Conservation (phyloP, 768 basidiomycete genomes). For the Russula sp. region DNA sequence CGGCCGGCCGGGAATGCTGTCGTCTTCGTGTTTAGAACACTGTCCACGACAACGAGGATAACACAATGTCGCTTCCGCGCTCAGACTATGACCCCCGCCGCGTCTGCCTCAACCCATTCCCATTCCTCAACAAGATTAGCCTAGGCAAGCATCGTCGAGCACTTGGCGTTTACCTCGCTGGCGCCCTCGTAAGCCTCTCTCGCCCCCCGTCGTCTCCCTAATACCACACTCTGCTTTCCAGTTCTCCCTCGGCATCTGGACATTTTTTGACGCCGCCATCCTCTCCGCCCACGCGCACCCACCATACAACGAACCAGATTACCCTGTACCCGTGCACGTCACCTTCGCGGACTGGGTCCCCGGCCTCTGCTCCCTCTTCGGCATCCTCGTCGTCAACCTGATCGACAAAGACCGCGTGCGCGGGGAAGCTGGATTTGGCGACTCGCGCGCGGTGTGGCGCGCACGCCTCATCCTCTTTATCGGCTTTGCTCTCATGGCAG, state of each 20-base stretch:
- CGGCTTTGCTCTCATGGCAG: constrained; percentile 96
- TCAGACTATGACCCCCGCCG: constrained; percentile 79
- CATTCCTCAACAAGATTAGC: constrained; percentile 44
- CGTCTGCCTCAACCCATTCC: constrained; percentile 85
- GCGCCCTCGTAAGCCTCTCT: constrained; percentile 68
- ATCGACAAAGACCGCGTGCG: constrained; percentile 91
- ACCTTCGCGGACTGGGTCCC: constrained; percentile 97
- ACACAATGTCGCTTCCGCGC: constrained; percentile 56
- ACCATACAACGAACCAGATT: constrained; percentile 63
- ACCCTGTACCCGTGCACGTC: constrained; percentile 73
- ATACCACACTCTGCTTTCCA: constrained; percentile 29
- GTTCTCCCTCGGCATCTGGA: constrained; percentile 96
- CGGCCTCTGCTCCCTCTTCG: constrained; percentile 86
- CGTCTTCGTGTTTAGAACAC: too few species aligned
- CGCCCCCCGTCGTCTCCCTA: constrained; percentile 2
- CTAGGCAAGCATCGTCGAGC: constrained; percentile 75
- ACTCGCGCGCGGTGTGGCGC: constrained; percentile 82
- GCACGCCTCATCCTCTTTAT: constrained; percentile 88
- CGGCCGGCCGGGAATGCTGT: too few species aligned
- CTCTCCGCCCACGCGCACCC: constrained; percentile 81
- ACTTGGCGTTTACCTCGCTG: constrained; percentile 85
- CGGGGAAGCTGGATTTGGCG: constrained; percentile 75
- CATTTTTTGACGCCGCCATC: constrained; percentile 89
- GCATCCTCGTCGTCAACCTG: constrained; percentile 86
- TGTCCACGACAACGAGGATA: constrained; percentile 2